Base-by-base conservation (phyloP, 1,284 basidiomycete genomes). In the Ganoderma meredithae region DNA sequence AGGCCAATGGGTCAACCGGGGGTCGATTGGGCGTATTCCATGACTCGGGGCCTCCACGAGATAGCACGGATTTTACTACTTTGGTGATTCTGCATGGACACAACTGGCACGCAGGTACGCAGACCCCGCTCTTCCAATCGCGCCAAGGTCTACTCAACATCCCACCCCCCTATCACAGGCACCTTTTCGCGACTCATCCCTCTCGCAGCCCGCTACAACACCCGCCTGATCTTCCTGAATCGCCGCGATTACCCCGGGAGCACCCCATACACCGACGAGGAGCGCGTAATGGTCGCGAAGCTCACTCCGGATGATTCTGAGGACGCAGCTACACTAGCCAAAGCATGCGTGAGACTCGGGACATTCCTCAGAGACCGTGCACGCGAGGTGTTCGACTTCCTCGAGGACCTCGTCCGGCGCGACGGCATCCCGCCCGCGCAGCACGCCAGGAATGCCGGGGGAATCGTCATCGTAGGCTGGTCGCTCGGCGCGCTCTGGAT, bases 181-280 rank as follows among this genome's bases (percentile, higher is more conserved):
- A 75, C 73, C 12, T 79, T 79, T 64, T 5, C 60, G 7, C 72
- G 66, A 71, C 10, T 72, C 69, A 13, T 65, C 0, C 68, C 68
- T 7, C 60, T 70, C 0, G 64, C 71, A 2, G 12, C 39, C 1
- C 3, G 22, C 3, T 27, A 59, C 4, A 63, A 64, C 12, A 49
- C 58, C 44, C 69, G 69, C 3, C 47, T 70, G 9, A 61, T 70
- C 22, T 15, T 61, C 39, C 39, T 70, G 39, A 70, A 70, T 31
- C 60, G 69, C 3, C 59, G 66, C 12, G 69, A 62, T 2, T 70
- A 70, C 60, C 69, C 69, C 2, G 66, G 66, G 2, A 36, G 65
- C 13, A 49, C 31, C 1, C 69, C 63, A 2, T 70, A 65, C 64
- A 72, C 73, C 0, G 58, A 67, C 8, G 73, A 66, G 17, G 65